Evolutionary conservation across 2,329 filamentous ascomycete species (phyloP), one percentile per base, ranked within the genome.

Genomic region (Claviceps arundinis): DNA sequence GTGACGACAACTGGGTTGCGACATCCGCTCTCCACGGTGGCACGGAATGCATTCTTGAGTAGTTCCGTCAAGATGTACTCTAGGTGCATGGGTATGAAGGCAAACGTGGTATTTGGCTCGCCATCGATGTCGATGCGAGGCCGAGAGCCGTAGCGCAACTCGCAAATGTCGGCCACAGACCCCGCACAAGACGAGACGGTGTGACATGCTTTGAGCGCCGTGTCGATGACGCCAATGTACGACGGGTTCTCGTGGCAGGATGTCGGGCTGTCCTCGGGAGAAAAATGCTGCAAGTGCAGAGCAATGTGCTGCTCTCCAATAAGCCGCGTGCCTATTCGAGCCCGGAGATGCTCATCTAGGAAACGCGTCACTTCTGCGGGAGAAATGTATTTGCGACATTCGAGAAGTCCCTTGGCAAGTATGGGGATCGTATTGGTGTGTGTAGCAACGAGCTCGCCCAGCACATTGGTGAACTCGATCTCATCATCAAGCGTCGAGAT

Each of bases 41-140:
- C 91, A 44, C 93, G 82, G 71, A 97, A 98, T 1, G 90, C 88
- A 63, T 98, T 98, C 69, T 98, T 98, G 54, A 98, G 77, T 1
- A 98, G 77, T 68, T 98, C 93, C 0, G 91, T 98, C 57, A 96
- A 80, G 57, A 98, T 96, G 67, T 98, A 98, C 68, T 97, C 91
- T 24, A 98, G 78, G 67, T 98, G 93, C 65, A 95, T 93, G 14
- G 93, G 93, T 8, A 98, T 84, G 62, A 94, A 93, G 19, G 91
- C 89, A 63, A 98, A 95, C 0, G 82, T 84, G n/a, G 90, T 89
- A 50, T 86, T 83, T 0, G 86, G 83, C 64, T 94, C 85, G 57
- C 93, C 93, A 58, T 90, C 86, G 61, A 98, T 85, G 47, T 84
- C 71, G 61, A 95, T 77, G 2, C 76, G 78, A 0, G 93, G 93